Evolutionary conservation across 805 yeast genomes (phyloP), one percentile per base, ranked within the genome.

Genomic region (Tetrapisispora namnaoensis): DNA sequence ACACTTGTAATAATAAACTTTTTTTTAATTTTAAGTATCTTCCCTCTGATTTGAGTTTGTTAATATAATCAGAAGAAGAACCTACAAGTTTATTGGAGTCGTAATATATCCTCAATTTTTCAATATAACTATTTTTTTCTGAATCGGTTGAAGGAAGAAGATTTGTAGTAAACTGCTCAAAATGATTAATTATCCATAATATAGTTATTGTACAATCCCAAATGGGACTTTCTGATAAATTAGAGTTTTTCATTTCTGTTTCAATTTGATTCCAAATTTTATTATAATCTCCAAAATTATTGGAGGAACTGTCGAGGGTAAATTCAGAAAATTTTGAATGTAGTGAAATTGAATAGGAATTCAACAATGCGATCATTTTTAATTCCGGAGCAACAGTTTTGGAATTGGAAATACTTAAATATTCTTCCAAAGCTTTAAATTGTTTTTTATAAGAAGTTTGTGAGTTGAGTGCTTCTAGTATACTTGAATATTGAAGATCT

Each of bases 111-210:
- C 51, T 51, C 28, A 65, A 51, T 36, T 51, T 54, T 17, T 49
- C 51, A 18, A 60, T 4, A 32, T 59, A 53, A 18, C n/a, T 34
- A 20, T 49, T 53, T 48, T 48, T 55, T 32, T 56, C 55, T 4
- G 51, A 57, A 27, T 62, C 63, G 11, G 49, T 54, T n/a, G 58
- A 51, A 2, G 66, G 61, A 44, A 63, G 48, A 11, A 66, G 61
- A 35, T 51, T 53, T 22, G 51, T 50, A 1, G 63, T 60, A 40
- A 65, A 65, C 0, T 67, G 66, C 27, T 65, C 64, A 35, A 63
- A 59, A 51, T 60, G 67, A 2, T 63, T 45, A 36, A 58, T 54
- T 10, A 63, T 52, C 65, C 67, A 62, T 5, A 62, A 20, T n/a
- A 65, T 45, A 2, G 56, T 50, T 20, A 55, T 44, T 1, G 65